phyloP scores from a whole-genome alignment of 768 basidiomycete species.

The Cyclocybe aegerita region DNA sequence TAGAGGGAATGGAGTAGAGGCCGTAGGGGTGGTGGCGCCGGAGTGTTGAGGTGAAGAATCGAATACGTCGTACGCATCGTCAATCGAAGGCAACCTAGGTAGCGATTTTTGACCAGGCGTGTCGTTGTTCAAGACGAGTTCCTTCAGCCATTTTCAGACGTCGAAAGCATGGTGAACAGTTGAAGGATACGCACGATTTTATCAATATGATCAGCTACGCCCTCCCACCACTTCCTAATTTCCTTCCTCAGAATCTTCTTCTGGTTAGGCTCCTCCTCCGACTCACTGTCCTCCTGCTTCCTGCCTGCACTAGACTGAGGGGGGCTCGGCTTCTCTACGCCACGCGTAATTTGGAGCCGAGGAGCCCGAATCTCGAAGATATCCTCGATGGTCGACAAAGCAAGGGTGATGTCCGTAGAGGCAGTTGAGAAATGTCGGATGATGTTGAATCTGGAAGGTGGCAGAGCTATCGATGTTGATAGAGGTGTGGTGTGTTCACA shows the following conservation, averaged over 20 bases:
- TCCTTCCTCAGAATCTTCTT: slow-evolving; percentile 54
- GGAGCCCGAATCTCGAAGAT: slow-evolving; percentile 65
- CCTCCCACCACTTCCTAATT: slow-evolving; percentile 69
- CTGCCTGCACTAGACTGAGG: slow-evolving; percentile 7
- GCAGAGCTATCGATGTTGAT: slow-evolving; percentile 22
- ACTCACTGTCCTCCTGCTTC: background rate
- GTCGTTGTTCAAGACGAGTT: slow-evolving; percentile 34
- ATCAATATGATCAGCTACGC: slow-evolving; percentile 59
- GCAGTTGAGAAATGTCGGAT: slow-evolving; percentile 34
- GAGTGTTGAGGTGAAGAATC: slow-evolving; percentile 2
- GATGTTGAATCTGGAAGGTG: slow-evolving; percentile 39
- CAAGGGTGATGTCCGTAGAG: slow-evolving; percentile 38
- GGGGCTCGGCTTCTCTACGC: slow-evolving; percentile 14
- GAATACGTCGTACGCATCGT: slow-evolving; percentile 48
- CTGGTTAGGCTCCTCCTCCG: slow-evolving; percentile 34
- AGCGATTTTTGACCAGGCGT: slow-evolving; percentile 45
- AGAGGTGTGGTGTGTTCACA: slow-evolving; percentile 49
- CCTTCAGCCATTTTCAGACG: slow-evolving; percentile 31
- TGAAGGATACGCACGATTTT: slow-evolving; percentile 43
- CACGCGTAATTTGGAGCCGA: slow-evolving; percentile 51
- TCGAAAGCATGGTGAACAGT: background rate
- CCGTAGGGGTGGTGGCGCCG: slow-evolving; percentile 14
- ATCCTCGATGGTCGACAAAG: slow-evolving; percentile 46
- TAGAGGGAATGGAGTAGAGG: slow-evolving; percentile 7
- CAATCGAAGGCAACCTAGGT: slow-evolving; percentile 58